Conservation (phyloP, 2,329 filamentous ascomycete species). For the Hypoxylon sp. region DNA sequence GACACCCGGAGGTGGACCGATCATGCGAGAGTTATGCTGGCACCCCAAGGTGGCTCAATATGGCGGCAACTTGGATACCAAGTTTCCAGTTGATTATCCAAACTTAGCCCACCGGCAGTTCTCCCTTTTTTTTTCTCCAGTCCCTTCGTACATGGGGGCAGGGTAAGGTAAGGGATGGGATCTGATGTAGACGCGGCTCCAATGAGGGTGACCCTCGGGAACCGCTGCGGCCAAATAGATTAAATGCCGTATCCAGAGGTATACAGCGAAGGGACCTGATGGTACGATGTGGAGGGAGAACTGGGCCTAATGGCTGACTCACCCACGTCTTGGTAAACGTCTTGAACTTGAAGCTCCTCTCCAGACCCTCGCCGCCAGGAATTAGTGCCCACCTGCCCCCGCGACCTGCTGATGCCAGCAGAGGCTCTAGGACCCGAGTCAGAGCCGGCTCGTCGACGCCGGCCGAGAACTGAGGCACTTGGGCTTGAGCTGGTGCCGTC, state of each 20-base stretch:
- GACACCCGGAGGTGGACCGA: constrained; percentile 20
- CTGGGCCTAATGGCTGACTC: constrained; percentile 48
- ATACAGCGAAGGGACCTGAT: constrained; percentile 15
- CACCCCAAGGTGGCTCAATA: constrained; percentile 24
- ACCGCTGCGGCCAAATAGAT: constrained; percentile 23
- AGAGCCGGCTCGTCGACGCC: constrained; percentile 62
- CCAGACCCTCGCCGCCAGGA: constrained; percentile 67
- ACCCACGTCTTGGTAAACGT: constrained; percentile 77
- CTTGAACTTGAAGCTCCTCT: constrained; percentile 75
- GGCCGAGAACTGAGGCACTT: constrained; percentile 58
- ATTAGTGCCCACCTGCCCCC: constrained; percentile 67
- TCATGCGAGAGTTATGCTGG: constrained; percentile 7
- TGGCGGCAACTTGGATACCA: constrained; percentile 13
- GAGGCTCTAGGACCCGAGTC: constrained; percentile 56
- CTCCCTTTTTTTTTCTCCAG: constrained; percentile 5
- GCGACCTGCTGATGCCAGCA: constrained; percentile 51
- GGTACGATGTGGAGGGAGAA: constrained; percentile 9
- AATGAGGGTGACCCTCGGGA: constrained; percentile 20
- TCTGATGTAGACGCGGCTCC: constrained; percentile 22
- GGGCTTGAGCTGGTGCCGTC: constrained; percentile 16
- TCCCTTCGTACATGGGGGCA: constrained; percentile 9
- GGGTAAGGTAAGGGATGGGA: constrained; percentile 9
- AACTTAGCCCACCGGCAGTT: constrained; percentile 24
- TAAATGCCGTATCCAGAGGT: constrained; percentile 24
- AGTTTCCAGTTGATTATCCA: constrained; percentile 16